A percentile compares a stretch with the other conserved stretches of the same genome.
Evolutionary conservation across 1,284 basidiomycete species (phyloP).

Genomic region (Ganoderma leucocontextum): DNA sequence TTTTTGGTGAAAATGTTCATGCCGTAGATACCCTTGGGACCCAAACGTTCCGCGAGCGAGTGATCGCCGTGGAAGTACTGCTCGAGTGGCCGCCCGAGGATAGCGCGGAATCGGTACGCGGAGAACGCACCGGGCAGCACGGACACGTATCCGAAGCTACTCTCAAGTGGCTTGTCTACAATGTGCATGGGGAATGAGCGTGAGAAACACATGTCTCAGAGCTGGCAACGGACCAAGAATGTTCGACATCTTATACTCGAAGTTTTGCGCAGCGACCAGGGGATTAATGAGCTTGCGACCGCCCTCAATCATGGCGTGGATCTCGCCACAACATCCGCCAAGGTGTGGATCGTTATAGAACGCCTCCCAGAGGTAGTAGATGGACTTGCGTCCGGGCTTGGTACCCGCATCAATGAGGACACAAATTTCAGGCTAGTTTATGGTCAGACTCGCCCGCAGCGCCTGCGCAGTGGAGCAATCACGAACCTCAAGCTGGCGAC

Average conservation of each 20-base stretch:
- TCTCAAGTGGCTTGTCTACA: conserved; percentile 91
- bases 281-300: conserved; percentile 95
- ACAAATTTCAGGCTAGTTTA: conserved; percentile 82
- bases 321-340: conserved; percentile 90
- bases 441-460: conserved; percentile 4
- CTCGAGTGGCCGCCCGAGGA: conserved; percentile 91
- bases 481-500: conserved; percentile 76
- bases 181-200: conserved; percentile 15
- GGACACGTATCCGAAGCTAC: conserved; percentile 94
- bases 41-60: conserved; percentile 90
- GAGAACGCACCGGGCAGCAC: conserved; percentile 98
- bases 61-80: conserved; percentile 99
- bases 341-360: conserved; percentile 82
- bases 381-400: conserved; percentile 95
- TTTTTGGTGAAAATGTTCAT: conserved; percentile 99
- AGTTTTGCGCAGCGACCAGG: conserved; percentile 94
- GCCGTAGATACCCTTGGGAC: conserved; percentile 93
- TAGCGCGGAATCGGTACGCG: conserved; percentile 92
- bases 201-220: conserved; percentile 5
- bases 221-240: conserved; percentile 74
- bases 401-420: conserved; percentile 95
- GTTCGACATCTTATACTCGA: conserved; percentile 99
- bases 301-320: conserved; percentile 93
- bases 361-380: conserved; percentile 97
- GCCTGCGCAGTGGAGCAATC: conserved; percentile 3